Evolutionary conservation across 2,329 filamentous ascomycete species (phyloP).

Genomic region (Zymoseptoria pseudotritici): DNA sequence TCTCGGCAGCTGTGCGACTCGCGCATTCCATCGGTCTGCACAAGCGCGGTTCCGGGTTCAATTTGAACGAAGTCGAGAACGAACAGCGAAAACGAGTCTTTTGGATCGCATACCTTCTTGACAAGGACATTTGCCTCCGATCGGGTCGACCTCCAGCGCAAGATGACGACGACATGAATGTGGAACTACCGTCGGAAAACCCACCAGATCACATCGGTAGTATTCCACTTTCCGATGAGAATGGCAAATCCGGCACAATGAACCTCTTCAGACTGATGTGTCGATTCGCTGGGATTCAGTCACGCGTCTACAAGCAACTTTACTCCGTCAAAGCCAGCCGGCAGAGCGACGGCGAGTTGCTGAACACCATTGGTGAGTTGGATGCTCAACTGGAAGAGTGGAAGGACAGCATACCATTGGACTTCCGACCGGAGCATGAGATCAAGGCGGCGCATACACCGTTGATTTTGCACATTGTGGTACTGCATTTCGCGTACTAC

Average conservation of each 20-base stretch:
- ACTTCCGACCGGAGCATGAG: conserved; percentile 94
- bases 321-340: conserved; percentile 91
- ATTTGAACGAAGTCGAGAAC: conserved; percentile 85
- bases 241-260: conserved; percentile 80
- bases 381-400: conserved; percentile 78
- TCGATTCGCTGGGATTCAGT: conserved; percentile 84
- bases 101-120: conserved; percentile 68
- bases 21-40: conserved; percentile 93
- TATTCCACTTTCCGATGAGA: conserved; percentile 61
- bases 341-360: conserved; percentile 82
- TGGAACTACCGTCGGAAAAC: conserved; percentile 85
- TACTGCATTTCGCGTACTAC: conserved; percentile 94
- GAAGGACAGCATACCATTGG: conserved; percentile 92
- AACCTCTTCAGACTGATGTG: conserved; percentile 93
- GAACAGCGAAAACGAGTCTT: conserved; percentile 79
- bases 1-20: conserved; percentile 81
- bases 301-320: conserved; percentile 83
- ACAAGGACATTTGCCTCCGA: conserved; percentile 66
- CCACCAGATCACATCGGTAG: conserved; percentile 90
- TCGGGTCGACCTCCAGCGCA: conserved; percentile 66
- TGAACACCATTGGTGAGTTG: conserved; percentile 92
- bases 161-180: conserved; percentile 84
- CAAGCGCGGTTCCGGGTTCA: conserved; percentile 86
- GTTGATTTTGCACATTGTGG: conserved; percentile 87
- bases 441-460: conserved; percentile 90